Percentiles rank a stretch among this genome's conserved stretches.
Conservation (phyloP, 371 early-diverging fungal genomes). For the Amoeboaphelidium protococcarum region DNA sequence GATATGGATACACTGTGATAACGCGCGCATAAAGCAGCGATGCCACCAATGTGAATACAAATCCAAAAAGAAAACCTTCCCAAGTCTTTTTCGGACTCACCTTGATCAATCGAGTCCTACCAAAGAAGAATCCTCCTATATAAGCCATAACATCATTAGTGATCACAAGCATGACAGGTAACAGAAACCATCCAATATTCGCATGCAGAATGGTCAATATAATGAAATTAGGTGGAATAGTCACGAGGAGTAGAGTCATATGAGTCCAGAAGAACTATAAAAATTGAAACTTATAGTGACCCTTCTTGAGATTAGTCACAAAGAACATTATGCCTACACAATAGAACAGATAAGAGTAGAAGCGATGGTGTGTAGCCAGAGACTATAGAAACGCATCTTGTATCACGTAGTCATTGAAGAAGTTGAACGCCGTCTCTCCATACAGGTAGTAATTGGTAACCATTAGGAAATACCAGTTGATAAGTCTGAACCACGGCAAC, state of each 20-base stretch:
- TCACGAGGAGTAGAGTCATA: slow-evolving; percentile 69
- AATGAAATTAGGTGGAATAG: slow-evolving; percentile 68
- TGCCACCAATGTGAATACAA: slow-evolving; percentile 56
- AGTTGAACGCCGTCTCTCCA: slow-evolving; percentile 68
- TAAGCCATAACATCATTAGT: slow-evolving; percentile 96
- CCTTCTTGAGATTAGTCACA: slow-evolving; percentile 69
- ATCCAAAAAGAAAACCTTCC: slow-evolving; percentile 94
- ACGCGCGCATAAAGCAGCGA: slow-evolving; percentile 37
- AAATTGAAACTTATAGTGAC: slow-evolving; percentile 54
- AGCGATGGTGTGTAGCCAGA: slow-evolving; percentile 72
- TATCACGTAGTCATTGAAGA: slow-evolving; percentile 44
- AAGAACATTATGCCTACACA: slow-evolving; percentile 71
- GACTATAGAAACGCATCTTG: slow-evolving; percentile 53
- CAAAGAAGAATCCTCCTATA: slow-evolving; percentile 78
- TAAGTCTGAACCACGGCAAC: slow-evolving; percentile 67
- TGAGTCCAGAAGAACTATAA: slow-evolving; percentile 85
- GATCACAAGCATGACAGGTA: slow-evolving; percentile 78
- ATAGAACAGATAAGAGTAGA: slow-evolving; percentile 72
- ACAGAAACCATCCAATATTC: slow-evolving; percentile 79
- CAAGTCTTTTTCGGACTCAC: slow-evolving; percentile 98
- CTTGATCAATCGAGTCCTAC: slow-evolving; percentile 74
- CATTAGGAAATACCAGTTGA: slow-evolving; percentile 63
- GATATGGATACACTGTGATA: slow-evolving; percentile 38
- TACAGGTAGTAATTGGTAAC: slow-evolving; percentile 73
- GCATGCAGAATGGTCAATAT: slow-evolving; percentile 91